Evolutionary conservation across 2,329 filamentous ascomycete genomes (phyloP), one percentile per base, ranked within the genome.

Genomic region (Albifimbria verrucaria): DNA sequence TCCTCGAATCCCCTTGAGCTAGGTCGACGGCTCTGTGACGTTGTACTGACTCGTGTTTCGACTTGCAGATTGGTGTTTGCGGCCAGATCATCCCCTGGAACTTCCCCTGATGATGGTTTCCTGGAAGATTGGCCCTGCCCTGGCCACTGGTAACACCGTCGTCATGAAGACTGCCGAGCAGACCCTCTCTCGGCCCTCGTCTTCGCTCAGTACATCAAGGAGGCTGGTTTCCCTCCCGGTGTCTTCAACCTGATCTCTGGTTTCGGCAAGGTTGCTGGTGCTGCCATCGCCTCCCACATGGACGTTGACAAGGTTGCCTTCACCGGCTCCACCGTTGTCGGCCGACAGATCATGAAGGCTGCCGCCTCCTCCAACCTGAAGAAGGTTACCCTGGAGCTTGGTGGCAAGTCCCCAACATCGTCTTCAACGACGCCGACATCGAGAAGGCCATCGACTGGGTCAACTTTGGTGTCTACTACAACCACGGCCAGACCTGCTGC

Each of bases 71-170:
- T 59, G 88, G 88, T 71, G 88, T 92, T 55, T 92, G 90, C 71
- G 91, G 87, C 66, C 90, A 94, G 72, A 92, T 93, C 67, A 93
- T 94, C 64, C 90, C 90, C 57, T 92, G 89, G 89, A 93, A 93
- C 78, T 93, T 91, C 76, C 89, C 7, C 76, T 93, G 45, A 82
- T 89, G 67, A 92, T 92, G 88, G 81, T 81, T 68, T 80, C 82
- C 50, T 95, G 90, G 90, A 95, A 95, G 83, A 86, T 90, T 57
- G 86, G 81, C 55, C 87, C 87, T 48, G 87, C 87, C 44, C 76
- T 91, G 64, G 85, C 86, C 60, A 83, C 83, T 36, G 88, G 88
- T 65, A 90, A 90, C 81, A 83, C 79, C 4, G 68, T 91, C 52
- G 80, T 91, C 65, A 72, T 91, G 66, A 91, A 91, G 82, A 83